A percentile compares a stretch with the other conserved stretches of the same genome.
Evolutionary conservation across 2,329 filamentous ascomycete genomes (phyloP).

Genomic region (Mollisia scopiformis): DNA sequence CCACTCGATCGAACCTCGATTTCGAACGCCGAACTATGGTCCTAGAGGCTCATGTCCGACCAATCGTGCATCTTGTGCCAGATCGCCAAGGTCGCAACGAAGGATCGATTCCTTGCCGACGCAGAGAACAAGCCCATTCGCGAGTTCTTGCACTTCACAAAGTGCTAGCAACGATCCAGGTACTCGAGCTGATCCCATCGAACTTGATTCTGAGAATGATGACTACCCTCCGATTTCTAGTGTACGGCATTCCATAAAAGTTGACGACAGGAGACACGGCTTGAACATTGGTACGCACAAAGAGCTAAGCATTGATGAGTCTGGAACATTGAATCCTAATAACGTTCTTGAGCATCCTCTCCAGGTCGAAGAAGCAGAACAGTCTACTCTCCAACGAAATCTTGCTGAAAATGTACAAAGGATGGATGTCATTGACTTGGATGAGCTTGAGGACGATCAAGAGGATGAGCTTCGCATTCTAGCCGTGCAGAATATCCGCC

Average conservation of each 20-base stretch:
- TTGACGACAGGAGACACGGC: too few species aligned
- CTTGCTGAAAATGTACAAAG: not conserved
- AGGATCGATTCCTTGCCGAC: not conserved
- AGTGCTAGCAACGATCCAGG: not conserved
- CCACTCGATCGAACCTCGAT: not conserved
- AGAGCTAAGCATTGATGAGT: not conserved
- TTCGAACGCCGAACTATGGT: not conserved
- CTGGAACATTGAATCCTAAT: not conserved
- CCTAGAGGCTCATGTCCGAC: not conserved
- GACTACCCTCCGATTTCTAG: not conserved
- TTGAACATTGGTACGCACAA: too few species aligned
- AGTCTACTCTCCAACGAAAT: not conserved
- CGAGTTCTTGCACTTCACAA: not conserved
- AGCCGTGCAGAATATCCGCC: not conserved
- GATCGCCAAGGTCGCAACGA: not conserved
- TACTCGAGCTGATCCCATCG: not conserved
- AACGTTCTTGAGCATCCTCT: not conserved
- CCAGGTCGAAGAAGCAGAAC: not conserved
- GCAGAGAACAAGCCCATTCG: not conserved
- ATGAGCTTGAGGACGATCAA: not conserved
- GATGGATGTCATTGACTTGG: not conserved
- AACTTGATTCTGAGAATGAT: not conserved
- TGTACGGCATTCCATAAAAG: too few species aligned
- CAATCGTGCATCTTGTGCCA: not conserved
- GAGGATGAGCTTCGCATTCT: constrained; percentile 1